Evolutionary conservation across 176 grass and related monocot genomes (phyloP), one percentile per base, ranked within the genome.

Genomic region (Avena insularis): DNA sequence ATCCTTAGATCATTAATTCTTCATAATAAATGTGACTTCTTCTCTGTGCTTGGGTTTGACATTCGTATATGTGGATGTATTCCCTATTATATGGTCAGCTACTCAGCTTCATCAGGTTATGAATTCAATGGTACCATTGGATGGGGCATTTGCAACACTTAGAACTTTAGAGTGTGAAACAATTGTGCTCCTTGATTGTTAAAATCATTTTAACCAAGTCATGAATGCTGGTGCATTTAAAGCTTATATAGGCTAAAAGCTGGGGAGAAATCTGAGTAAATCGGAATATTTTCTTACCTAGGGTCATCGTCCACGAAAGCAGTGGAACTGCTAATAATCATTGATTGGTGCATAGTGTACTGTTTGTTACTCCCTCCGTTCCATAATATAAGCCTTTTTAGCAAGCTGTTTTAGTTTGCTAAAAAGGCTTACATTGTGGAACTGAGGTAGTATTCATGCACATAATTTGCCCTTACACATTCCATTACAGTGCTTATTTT

Each of bases 31-130:
- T 75, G 16, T 69, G 63, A 57, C 20, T 58, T 84, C 38, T 53
- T 63, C 8, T 84, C 47, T 29, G 50, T 77, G 40, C 64, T 75
- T 9, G 13, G 53, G 79, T 65, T 79, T 46, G 78, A 16, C 67
- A 84, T 61, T 8, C 45, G 35, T 71, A 60, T 76, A 71, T 58
- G 38, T 50, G 61, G 49, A 63, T 63, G 60, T 69, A 84, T 71
- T 69, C 27, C 36, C 12, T 69, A 6, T 23, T 27, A 47, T 70
- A 55, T 69, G 33, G 21, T 61, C 74, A 79, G 20, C 20, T 88
- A 71, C 17, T 61, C 74, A 79, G 20, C 29, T 88, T 79, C 17
- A 43, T 79, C 61, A 71, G 70, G 53, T 76, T 83, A 46, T 14
- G 29, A 25, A 51, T 78, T 48, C 27, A 40, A 51, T 84, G 40